These are phyloP conservation scores for Blastomyces parvus DNA, from an alignment of 2,329 filamentous ascomycete species.

Conservation along the genomic window DNA sequence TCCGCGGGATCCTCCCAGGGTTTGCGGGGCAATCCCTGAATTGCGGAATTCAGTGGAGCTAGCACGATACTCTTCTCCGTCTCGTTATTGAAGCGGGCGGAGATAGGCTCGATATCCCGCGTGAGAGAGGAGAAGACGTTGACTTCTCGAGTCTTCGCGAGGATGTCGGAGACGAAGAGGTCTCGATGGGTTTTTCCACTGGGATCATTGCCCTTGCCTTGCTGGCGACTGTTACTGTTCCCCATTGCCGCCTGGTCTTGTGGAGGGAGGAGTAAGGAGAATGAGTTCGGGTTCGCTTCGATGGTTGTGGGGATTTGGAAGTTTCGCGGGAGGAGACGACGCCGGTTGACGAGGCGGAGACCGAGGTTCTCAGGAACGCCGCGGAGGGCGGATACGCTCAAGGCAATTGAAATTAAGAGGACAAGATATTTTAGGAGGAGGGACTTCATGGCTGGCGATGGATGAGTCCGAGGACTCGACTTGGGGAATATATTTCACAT, in stretches of 20 bases:
- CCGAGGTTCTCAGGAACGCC: background rate
- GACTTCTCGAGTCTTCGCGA: conserved; percentile 66
- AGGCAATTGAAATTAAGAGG: background rate
- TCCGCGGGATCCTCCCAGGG: conserved; percentile 62
- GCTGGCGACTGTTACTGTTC: background rate
- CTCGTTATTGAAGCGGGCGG: conserved; percentile 33
- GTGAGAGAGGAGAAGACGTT: conserved; percentile 77
- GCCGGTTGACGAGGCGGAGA: background rate
- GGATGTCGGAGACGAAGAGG: conserved; percentile 59
- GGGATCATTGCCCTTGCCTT: conserved; percentile 3
- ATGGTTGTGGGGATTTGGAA: background rate
- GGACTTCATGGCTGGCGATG: background rate
- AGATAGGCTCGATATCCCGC: conserved; percentile 32
- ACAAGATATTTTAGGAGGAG: background rate
- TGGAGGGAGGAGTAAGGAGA: background rate
- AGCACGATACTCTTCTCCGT: conserved; percentile 72
- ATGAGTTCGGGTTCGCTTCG: background rate
- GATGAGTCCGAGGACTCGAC: background rate
- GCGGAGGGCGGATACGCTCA: background rate
- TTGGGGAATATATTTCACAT: background rate
- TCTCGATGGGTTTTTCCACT: background rate
- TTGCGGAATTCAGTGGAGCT: conserved; percentile 72
- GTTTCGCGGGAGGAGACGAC: conserved; percentile 6
- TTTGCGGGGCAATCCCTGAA: conserved; percentile 69
- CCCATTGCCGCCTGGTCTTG: background rate